Evolutionary conservation across 2,329 filamentous ascomycete genomes (phyloP).

Genomic region (Curvularia spicifera): DNA sequence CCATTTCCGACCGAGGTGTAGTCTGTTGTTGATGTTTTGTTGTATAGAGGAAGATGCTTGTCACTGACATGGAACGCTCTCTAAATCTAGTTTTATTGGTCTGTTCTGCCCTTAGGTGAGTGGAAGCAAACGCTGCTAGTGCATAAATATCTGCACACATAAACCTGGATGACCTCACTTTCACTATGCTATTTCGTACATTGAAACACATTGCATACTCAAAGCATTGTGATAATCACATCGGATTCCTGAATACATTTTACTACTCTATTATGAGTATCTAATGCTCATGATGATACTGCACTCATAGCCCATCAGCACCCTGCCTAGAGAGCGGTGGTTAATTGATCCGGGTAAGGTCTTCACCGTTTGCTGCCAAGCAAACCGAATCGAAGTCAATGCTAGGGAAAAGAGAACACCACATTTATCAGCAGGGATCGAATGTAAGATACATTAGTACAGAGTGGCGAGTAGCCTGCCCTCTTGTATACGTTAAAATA

Average conservation of each 20-base stretch:
- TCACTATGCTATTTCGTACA: background rate
- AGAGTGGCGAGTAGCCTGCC: background rate
- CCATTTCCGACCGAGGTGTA: too few relatives aligned
- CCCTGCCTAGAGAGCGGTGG: background rate
- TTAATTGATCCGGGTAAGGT: background rate
- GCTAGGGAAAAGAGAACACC: background rate
- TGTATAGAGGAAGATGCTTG: too few relatives aligned
- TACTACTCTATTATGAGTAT: background rate
- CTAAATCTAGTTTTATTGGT: too few relatives aligned
- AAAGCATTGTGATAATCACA: background rate
- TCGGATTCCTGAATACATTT: background rate
- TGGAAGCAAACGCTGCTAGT: background rate
- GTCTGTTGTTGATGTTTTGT: too few relatives aligned
- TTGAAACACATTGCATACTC: background rate
- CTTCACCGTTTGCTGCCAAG: background rate
- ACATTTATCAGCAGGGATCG: background rate
- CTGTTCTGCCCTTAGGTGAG: background rate
- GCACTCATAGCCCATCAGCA: background rate
- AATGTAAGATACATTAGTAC: background rate
- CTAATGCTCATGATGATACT: background rate
- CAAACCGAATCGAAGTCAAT: background rate
- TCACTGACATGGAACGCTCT: too few relatives aligned
- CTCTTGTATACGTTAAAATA: background rate
- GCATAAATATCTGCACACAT: background rate
- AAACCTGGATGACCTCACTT: background rate